Conservation (phyloP, 495 filamentous ascomycete species). For the Acidiella bohemica region DNA sequence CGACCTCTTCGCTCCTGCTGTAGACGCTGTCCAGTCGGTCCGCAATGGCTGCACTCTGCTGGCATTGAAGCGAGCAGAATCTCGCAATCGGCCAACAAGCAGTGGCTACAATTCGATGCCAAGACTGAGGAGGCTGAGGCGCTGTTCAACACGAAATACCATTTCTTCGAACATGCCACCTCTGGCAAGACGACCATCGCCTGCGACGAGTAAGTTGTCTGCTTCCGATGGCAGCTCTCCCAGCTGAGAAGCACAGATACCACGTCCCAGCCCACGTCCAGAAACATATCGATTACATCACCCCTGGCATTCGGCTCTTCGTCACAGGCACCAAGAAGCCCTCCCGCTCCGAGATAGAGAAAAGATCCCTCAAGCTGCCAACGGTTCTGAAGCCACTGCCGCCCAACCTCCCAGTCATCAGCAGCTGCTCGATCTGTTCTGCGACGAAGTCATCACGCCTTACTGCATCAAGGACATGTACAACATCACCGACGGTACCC, state of each 20-base stretch:
- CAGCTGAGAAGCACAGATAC: neutral
- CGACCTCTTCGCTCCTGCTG: conserved; percentile 56
- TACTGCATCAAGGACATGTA: conserved; percentile 15
- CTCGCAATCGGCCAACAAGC: conserved; percentile 12
- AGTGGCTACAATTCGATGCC: conserved; percentile 13
- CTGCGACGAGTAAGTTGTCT: conserved; percentile 13
- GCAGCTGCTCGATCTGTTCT: neutral
- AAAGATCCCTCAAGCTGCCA: neutral
- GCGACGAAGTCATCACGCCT: conserved; percentile 9
- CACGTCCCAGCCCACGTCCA: neutral
- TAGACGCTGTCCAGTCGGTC: conserved; percentile 10
- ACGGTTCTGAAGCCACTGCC: neutral
- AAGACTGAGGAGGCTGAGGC: conserved; percentile 12
- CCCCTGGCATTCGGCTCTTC: conserved; percentile 23
- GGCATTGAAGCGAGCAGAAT: conserved; percentile 6
- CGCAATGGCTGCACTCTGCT: conserved; percentile 8
- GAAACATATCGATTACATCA: conserved; percentile 23
- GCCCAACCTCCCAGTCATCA: neutral
- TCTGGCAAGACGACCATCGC: conserved; percentile 4
- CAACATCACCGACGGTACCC: conserved; percentile 8
- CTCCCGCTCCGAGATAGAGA: neutral
- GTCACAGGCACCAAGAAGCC: neutral
- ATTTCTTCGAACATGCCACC: conserved; percentile 9
- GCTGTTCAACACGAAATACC: conserved; percentile 14
- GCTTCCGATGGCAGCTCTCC: neutral